These are phyloP conservation scores for Xylaria hypoxylon DNA, from an alignment of 2,329 filamentous ascomycete species.

Conservation along the genomic window DNA sequence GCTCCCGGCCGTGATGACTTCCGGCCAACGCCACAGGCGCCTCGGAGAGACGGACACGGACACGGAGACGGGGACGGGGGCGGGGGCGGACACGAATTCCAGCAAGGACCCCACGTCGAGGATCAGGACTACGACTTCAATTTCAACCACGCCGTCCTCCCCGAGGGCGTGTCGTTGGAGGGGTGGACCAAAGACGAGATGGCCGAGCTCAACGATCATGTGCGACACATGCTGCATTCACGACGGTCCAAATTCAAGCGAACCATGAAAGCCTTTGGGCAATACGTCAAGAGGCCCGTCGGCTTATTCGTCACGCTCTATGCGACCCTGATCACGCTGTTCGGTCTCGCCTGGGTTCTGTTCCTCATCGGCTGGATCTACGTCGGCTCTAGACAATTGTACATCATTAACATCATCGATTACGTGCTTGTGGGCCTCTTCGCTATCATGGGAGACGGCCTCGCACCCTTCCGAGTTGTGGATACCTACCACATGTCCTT, in stretches of 20 bases:
- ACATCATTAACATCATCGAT: slow-evolving; percentile 76
- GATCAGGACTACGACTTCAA: slow-evolving; percentile 72
- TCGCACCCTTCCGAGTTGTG: slow-evolving; percentile 79
- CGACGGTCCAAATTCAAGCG: slow-evolving; percentile 83
- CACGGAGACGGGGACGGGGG: too few relatives aligned
- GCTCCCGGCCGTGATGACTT: slow-evolving; percentile 43
- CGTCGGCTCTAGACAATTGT: slow-evolving; percentile 77
- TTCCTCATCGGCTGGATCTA: slow-evolving; percentile 93
- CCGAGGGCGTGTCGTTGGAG: slow-evolving; percentile 76
- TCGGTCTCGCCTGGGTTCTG: slow-evolving; percentile 89
- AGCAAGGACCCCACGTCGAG: slow-evolving; percentile 39
- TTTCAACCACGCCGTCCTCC: slow-evolving; percentile 76
- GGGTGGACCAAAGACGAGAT: slow-evolving; percentile 82
- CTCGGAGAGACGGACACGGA: slow-evolving; percentile 36
- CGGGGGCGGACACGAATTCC: slow-evolving; percentile 36
- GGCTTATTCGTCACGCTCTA: slow-evolving; percentile 88
- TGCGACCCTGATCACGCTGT: slow-evolving; percentile 83
- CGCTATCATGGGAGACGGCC: slow-evolving; percentile 75
- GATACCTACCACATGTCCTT: slow-evolving; percentile 92
- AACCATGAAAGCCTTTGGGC: slow-evolving; percentile 80
- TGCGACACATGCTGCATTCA: slow-evolving; percentile 88
- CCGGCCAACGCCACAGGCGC: neutral
- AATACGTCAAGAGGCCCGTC: slow-evolving; percentile 81
- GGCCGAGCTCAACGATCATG: slow-evolving; percentile 83
- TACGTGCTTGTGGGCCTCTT: slow-evolving; percentile 78